phyloP scores from a whole-genome alignment of 1,284 basidiomycete genomes.

The Irpex sp. region DNA sequence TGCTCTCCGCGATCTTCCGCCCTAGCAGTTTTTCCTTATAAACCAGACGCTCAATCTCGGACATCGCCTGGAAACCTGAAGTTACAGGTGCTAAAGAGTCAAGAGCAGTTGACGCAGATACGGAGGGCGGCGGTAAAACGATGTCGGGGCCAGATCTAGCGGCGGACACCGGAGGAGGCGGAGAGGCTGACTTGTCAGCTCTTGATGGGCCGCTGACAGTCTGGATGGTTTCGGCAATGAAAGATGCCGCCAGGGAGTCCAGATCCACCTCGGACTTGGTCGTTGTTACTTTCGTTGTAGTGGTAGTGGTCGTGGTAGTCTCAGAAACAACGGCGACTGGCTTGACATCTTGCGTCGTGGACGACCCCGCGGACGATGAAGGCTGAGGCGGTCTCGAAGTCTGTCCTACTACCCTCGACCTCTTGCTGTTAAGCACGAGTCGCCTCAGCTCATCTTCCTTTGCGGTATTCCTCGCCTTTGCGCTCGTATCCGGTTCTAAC shows the following conservation, averaged over 20 bases:
- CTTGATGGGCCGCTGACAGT: constrained; percentile 17
- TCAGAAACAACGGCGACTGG: background rate
- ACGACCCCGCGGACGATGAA: background rate
- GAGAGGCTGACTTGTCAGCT: background rate
- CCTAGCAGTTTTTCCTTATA: constrained; percentile 56
- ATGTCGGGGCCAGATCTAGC: background rate
- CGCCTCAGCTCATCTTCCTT: constrained; percentile 9
- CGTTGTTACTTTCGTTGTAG: background rate
- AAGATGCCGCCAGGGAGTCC: constrained; percentile 49
- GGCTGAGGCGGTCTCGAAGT: background rate
- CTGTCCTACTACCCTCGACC: background rate
- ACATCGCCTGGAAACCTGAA: background rate
- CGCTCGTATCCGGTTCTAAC: background rate
- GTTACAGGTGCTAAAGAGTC: no score
- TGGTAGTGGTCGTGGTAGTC: background rate
- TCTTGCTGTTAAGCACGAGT: constrained; percentile 10
- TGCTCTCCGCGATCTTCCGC: constrained; percentile 67
- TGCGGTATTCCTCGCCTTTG: background rate
- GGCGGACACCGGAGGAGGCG: background rate
- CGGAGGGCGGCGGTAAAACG: background rate
- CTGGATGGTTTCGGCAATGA: constrained; percentile 53
- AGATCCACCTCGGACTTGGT: constrained; percentile 18
- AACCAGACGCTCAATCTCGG: constrained; percentile 27
- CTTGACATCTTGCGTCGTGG: background rate
- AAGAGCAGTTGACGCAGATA: no score